phyloP scores from a whole-genome alignment of 2,329 filamentous ascomycete genomes.

The Talaromyces pinophilus region DNA sequence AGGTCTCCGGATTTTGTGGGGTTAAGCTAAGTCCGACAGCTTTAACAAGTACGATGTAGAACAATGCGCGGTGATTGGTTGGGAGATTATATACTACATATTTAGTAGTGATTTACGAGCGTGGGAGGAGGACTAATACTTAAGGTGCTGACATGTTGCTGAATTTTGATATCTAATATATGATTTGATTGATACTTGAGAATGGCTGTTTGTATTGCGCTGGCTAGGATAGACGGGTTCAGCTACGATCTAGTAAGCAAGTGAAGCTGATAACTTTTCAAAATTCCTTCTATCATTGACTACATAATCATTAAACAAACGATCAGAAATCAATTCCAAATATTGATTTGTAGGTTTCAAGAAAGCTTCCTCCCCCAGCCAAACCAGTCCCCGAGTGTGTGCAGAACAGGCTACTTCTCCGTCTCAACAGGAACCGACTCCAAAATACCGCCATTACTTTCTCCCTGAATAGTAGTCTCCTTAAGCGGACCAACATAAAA shows the following conservation, averaged over 20 bases:
- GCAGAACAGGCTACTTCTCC: not conserved
- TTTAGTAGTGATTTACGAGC: not conserved
- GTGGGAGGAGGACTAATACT: not conserved
- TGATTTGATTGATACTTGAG: not conserved
- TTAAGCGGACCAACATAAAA: conserved; percentile 24
- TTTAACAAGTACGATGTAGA: not conserved
- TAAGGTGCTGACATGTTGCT: not conserved
- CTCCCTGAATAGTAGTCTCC: conserved; percentile 21
- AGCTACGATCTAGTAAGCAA: not conserved
- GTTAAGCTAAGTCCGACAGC: conserved; percentile 19
- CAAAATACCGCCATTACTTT: conserved; percentile 14
- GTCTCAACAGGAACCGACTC: conserved; percentile 16
- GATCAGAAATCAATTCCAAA: not conserved
- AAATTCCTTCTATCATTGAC: not conserved
- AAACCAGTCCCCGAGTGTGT: too few relatives aligned
- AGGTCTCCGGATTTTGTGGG: conserved; percentile 16
- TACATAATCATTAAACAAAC: not conserved
- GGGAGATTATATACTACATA: too few relatives aligned
- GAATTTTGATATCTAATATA: not conserved
- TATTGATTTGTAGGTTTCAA: not conserved
- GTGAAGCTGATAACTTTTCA: not conserved
- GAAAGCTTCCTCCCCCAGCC: not conserved
- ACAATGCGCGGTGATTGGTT: not conserved
- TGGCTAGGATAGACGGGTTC: not conserved
- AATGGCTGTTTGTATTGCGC: not conserved